Percentiles rank a stretch among this genome's conserved stretches.
Conservation (phyloP, 441 rosid genomes). For the Cnidoscolus chayamansa region DNA sequence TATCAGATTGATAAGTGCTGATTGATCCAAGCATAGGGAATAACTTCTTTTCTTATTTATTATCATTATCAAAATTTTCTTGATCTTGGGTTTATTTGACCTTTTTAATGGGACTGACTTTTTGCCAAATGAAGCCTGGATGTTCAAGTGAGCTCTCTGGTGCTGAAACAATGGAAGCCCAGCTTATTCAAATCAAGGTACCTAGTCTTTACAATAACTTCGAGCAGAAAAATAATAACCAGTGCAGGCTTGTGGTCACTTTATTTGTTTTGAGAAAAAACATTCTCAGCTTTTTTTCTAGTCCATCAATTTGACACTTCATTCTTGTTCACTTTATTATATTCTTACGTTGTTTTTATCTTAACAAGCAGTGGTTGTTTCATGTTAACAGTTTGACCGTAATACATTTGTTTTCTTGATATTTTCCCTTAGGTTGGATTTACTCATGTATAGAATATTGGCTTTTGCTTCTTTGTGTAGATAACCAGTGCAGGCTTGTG, state of each 20-base stretch:
- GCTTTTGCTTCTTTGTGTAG: constrained; percentile 42
- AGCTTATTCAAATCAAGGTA: constrained; percentile 84
- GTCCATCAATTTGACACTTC: background rate
- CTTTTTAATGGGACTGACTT: background rate
- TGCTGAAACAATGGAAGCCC: constrained; percentile 54
- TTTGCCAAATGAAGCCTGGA: constrained; percentile 61
- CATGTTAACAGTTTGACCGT: background rate
- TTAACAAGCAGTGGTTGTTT: background rate
- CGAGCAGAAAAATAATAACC: background rate
- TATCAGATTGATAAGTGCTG: background rate
- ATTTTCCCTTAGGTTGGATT: background rate
- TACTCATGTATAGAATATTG: background rate
- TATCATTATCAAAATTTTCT: background rate
- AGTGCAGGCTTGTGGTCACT: too few species aligned
- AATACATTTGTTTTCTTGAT: background rate
- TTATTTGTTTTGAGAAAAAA: background rate
- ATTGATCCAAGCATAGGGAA: background rate
- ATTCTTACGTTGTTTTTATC: background rate
- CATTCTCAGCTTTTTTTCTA: background rate
- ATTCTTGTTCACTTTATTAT: background rate
- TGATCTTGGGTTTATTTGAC: background rate
- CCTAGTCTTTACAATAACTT: background rate
- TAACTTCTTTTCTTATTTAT: background rate
- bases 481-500: constrained; percentile 89
- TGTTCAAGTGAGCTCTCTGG: constrained; percentile 87